phyloP scores from a whole-genome alignment of 2,329 filamentous ascomycete genomes.

The Colletotrichum godetiae region DNA sequence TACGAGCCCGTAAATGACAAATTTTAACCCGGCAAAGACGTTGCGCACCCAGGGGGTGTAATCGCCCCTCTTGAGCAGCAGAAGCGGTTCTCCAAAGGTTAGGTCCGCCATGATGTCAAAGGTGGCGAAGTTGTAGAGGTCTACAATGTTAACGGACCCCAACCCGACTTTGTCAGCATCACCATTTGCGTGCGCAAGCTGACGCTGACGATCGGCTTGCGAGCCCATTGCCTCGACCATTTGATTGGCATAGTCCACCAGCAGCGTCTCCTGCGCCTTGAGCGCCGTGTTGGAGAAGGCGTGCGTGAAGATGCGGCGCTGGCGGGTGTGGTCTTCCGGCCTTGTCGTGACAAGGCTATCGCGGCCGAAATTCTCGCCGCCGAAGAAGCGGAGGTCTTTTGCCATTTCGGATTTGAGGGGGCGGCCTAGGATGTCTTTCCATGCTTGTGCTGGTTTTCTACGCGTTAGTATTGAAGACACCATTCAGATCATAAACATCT shows the following conservation, averaged over 20 bases:
- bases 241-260: slow-evolving; percentile 52
- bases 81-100: slow-evolving; percentile 44
- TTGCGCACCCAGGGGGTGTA: slow-evolving; percentile 42
- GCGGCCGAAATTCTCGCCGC: slow-evolving; percentile 30
- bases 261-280: slow-evolving; percentile 39
- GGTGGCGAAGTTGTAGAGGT: slow-evolving; percentile 41
- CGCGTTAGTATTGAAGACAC: too few relatives aligned
- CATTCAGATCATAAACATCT: background rate
- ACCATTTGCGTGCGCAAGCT: too few relatives aligned
- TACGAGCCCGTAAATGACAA: slow-evolving; percentile 22
- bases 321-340: slow-evolving; percentile 25
- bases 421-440: slow-evolving; percentile 33
- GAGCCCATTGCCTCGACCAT: slow-evolving; percentile 48
- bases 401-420: slow-evolving; percentile 27
- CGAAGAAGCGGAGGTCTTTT: slow-evolving; percentile 32
- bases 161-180: too few relatives aligned
- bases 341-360: slow-evolving; percentile 38
- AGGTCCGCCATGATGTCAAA: slow-evolving; percentile 47
- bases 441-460: slow-evolving; percentile 34
- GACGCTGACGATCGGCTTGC: slow-evolving; percentile 14
- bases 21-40: slow-evolving; percentile 37
- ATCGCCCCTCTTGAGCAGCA: slow-evolving; percentile 38
- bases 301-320: slow-evolving; percentile 36
- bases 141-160: slow-evolving; percentile 24
- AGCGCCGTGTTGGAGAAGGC: slow-evolving; percentile 41